phyloP scores from a whole-genome alignment of 2,329 filamentous ascomycete genomes.

The Zymoseptoria pseudotritici region DNA sequence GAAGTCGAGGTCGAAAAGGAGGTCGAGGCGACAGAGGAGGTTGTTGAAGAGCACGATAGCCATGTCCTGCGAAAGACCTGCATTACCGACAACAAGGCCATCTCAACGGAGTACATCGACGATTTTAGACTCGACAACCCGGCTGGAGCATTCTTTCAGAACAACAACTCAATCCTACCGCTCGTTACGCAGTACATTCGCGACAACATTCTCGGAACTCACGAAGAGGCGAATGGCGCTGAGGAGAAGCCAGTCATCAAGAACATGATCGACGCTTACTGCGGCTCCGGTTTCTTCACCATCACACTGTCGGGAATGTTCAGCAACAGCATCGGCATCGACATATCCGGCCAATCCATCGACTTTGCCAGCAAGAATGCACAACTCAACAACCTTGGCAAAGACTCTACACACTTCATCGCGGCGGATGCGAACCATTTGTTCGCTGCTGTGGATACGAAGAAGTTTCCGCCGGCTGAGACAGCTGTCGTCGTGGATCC shows the following conservation, averaged over 20 bases:
- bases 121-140: constrained; percentile 81
- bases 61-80: constrained; percentile 78
- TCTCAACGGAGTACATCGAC: constrained; percentile 80
- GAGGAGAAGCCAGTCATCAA: constrained; percentile 49
- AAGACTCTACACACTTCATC: constrained; percentile 70
- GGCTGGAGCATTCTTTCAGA: constrained; percentile 95
- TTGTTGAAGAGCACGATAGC: constrained; percentile 49
- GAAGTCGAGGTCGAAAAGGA: constrained; percentile 28
- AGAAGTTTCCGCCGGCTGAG: constrained; percentile 63
- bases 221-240: constrained; percentile 16
- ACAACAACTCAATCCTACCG: constrained; percentile 96
- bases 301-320: constrained; percentile 84
- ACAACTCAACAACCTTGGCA: constrained; percentile 60
- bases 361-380: constrained; percentile 73
- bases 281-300: constrained; percentile 92
- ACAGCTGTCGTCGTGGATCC: constrained; percentile 94
- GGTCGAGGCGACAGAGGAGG: constrained; percentile 39
- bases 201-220: constrained; percentile 55
- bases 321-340: constrained; percentile 74
- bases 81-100: constrained; percentile 77
- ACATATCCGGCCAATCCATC: constrained; percentile 76
- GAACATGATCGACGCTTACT: constrained; percentile 96
- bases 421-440: constrained; percentile 79
- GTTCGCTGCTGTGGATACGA: constrained; percentile 59
- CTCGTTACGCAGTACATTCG: constrained; percentile 82